Conservation (phyloP, 2,329 filamentous ascomycete species). For the Calonectria fujianensis region DNA sequence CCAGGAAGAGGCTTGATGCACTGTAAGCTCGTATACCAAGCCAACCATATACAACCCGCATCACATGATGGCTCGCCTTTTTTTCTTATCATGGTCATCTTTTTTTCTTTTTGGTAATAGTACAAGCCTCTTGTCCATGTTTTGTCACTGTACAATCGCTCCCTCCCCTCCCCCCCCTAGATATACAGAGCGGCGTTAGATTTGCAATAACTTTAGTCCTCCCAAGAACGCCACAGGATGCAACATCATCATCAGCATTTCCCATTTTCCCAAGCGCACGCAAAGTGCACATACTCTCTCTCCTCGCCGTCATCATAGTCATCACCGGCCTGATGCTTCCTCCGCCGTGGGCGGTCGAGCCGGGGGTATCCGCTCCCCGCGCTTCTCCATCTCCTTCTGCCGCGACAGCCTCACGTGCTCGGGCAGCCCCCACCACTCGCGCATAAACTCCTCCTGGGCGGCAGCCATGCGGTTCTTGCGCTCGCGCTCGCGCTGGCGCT, state of each 20-base stretch:
- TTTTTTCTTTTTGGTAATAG: conserved; percentile 35
- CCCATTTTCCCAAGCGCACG: background rate
- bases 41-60: background rate
- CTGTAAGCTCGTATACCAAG: background rate
- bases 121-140: conserved; percentile 31
- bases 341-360: conserved; percentile 46
- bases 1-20: background rate
- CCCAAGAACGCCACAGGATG: conserved; percentile 52
- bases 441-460: conserved; percentile 79
- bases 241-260: conserved; percentile 39
- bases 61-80: background rate
- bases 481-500: conserved; percentile 81
- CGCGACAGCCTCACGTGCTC: conserved; percentile 72
- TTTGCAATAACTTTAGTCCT: conserved; percentile 44
- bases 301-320: background rate
- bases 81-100: background rate
- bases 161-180: conserved; percentile 27
- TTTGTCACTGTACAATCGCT: conserved; percentile 44
- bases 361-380: conserved; percentile 71
- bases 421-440: conserved; percentile 81
- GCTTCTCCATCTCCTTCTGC: conserved; percentile 67
- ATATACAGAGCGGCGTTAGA: conserved; percentile 49
- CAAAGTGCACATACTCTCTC: background rate
- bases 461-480: conserved; percentile 75
- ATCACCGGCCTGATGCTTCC: conserved; percentile 35